Evolutionary conservation across 2,329 filamentous ascomycete genomes (phyloP).

Genomic region (Colletotrichum lindemuthianum): DNA sequence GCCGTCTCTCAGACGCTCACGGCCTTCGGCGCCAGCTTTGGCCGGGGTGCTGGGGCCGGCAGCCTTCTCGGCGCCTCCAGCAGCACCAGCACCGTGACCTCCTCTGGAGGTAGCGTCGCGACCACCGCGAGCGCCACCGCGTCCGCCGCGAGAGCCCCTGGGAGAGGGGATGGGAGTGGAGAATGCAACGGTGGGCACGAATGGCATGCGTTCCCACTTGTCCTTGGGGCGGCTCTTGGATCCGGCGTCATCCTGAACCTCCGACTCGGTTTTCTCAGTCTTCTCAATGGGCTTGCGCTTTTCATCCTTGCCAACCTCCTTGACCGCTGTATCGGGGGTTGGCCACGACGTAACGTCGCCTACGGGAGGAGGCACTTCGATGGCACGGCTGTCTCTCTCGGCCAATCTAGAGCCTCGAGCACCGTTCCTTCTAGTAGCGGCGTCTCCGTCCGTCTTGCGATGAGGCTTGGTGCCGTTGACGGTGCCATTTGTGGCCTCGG

Average conservation of each 20-base stretch:
- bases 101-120: conserved; percentile 47
- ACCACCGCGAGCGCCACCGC: conserved; percentile 59
- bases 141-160: conserved; percentile 58
- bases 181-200: conserved; percentile 86
- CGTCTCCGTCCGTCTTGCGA: conserved; percentile 58
- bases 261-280: conserved; percentile 69
- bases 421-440: conserved; percentile 50
- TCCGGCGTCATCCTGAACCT: conserved; percentile 65
- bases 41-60: conserved; percentile 40
- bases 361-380: conserved; percentile 67
- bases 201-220: conserved; percentile 86
- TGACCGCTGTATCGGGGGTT: conserved; percentile 79
- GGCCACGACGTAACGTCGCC: conserved; percentile 88
- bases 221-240: conserved; percentile 73
- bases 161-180: conserved; percentile 78
- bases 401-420: conserved; percentile 56
- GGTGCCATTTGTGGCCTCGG: conserved; percentile 38
- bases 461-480: conserved; percentile 53
- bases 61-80: conserved; percentile 51
- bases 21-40: conserved; percentile 46
- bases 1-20: conserved; percentile 50
- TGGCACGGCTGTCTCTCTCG: conserved; percentile 48
- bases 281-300: conserved; percentile 75
- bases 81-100: conserved; percentile 39
- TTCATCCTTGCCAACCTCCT: conserved; percentile 75